Evolutionary conservation across 257 asterid genomes (phyloP).

Genomic region (Penstemon eatonii): DNA sequence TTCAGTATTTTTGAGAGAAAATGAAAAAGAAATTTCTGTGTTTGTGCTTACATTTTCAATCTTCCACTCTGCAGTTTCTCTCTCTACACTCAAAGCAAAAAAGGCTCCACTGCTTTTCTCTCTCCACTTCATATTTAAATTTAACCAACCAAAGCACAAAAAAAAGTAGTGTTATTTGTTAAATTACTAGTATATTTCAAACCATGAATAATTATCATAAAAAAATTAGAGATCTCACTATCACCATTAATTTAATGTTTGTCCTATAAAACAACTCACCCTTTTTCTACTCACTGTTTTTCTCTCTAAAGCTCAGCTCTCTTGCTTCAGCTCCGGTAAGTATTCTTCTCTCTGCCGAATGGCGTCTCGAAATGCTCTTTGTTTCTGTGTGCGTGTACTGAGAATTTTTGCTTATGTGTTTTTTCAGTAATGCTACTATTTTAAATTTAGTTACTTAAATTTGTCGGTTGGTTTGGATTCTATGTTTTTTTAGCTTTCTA

Average conservation of each 20-base stretch:
- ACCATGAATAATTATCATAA: slow-evolving; percentile 1
- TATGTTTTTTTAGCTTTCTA: slow-evolving; percentile 11
- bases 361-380: slow-evolving; percentile 16
- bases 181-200: background rate
- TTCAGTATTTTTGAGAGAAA: no score
- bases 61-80: slow-evolving; percentile 28
- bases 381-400: background rate
- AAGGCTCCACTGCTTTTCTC: slow-evolving; percentile 28
- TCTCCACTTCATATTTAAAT: slow-evolving; percentile 12
- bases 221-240: slow-evolving; percentile 23
- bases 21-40: background rate
- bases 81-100: slow-evolving; percentile 27
- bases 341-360: slow-evolving; percentile 15
- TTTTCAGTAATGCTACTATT: slow-evolving; percentile 22
- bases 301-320: slow-evolving; percentile 28
- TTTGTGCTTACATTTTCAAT: slow-evolving; percentile 8
- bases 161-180: background rate
- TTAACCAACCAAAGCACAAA: background rate
- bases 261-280: background rate
- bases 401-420: slow-evolving; percentile 14
- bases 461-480: slow-evolving; percentile 34
- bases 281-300: slow-evolving; percentile 21
- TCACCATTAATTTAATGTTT: slow-evolving; percentile 2
- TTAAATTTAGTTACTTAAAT: slow-evolving; percentile 21
- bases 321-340: slow-evolving; percentile 49